Evolutionary conservation across 139 green algal species (phyloP).

Genomic region (Chlorella sp.): DNA sequence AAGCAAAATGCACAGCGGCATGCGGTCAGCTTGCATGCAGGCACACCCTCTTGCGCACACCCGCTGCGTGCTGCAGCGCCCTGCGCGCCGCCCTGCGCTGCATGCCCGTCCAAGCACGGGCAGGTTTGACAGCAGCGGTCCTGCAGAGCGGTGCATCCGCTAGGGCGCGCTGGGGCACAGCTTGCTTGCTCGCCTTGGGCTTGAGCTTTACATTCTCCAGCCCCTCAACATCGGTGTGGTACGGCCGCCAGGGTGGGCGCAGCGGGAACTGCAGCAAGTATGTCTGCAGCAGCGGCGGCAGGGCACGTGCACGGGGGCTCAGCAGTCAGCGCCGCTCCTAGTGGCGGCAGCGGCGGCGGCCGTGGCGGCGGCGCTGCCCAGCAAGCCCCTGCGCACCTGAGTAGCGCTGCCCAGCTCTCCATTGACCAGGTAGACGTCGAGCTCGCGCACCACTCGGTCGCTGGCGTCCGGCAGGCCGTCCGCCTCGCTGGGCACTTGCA

Average conservation of each 20-base stretch:
- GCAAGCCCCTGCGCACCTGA: conserved; percentile 21
- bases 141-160: too few species aligned
- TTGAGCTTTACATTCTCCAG: conserved; percentile 68
- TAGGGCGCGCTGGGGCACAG: too few species aligned
- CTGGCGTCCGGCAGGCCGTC: conserved; percentile 19
- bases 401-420: conserved; percentile 37
- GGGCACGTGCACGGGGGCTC: not conserved
- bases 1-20: too few species aligned
- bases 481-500: not conserved
- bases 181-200: conserved; percentile 59
- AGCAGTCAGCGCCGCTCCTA: not conserved
- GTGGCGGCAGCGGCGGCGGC: not conserved
- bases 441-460: conserved; percentile 70
- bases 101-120: too few species aligned
- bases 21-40: too few species aligned
- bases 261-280: conserved; percentile 88
- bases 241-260: conserved; percentile 78
- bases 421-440: conserved; percentile 78
- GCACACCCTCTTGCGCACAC: too few species aligned
- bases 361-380: not conserved
- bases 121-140: too few species aligned
- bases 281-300: conserved; percentile 55
- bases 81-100: too few species aligned
- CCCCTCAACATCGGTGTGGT: conserved; percentile 49
- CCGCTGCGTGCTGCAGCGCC: too few species aligned